phyloP scores from a whole-genome alignment of 371 early-diverging fungal species.

The Chytridiales sp. region DNA sequence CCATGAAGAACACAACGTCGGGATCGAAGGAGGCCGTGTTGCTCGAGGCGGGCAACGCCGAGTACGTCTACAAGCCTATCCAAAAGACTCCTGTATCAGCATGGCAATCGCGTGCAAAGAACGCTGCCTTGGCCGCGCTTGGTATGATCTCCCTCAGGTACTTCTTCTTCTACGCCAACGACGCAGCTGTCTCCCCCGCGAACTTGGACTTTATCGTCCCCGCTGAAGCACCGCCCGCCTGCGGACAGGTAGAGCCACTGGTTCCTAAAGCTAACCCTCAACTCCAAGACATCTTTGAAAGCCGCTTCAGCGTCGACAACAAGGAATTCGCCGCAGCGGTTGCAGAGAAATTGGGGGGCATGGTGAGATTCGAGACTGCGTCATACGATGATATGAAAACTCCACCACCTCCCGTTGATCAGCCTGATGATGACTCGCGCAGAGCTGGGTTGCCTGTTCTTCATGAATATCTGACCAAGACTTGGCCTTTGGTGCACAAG shows the following conservation, averaged over 20 bases:
- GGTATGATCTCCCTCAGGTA: too few relatives aligned
- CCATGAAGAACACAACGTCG: too few relatives aligned
- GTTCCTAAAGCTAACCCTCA: background rate
- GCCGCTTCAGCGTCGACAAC: conserved; percentile 2
- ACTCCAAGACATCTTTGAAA: background rate
- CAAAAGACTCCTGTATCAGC: too few relatives aligned
- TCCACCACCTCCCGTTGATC: conserved; percentile 3
- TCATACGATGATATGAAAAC: conserved; percentile 24
- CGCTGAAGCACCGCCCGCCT: background rate
- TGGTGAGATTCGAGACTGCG: conserved; percentile 19
- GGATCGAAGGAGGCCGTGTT: too few relatives aligned
- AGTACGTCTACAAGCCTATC: too few relatives aligned
- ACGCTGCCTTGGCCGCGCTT: too few relatives aligned
- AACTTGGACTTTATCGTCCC: too few relatives aligned
- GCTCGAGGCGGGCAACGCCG: too few relatives aligned
- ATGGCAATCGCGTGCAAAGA: too few relatives aligned
- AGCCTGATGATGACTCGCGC: conserved; percentile 12
- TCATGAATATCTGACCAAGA: background rate
- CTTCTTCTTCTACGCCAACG: too few relatives aligned
- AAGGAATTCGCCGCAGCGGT: conserved; percentile 6
- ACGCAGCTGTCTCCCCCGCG: too few relatives aligned
- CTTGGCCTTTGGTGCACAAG: conserved; percentile 22
- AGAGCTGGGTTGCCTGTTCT: conserved; percentile 3
- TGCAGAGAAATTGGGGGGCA: conserved; percentile 14
- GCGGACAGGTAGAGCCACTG: conserved; percentile 2